Base-by-base conservation (phyloP, 257 asterid species). In the Nicotiana obtusifolia region DNA sequence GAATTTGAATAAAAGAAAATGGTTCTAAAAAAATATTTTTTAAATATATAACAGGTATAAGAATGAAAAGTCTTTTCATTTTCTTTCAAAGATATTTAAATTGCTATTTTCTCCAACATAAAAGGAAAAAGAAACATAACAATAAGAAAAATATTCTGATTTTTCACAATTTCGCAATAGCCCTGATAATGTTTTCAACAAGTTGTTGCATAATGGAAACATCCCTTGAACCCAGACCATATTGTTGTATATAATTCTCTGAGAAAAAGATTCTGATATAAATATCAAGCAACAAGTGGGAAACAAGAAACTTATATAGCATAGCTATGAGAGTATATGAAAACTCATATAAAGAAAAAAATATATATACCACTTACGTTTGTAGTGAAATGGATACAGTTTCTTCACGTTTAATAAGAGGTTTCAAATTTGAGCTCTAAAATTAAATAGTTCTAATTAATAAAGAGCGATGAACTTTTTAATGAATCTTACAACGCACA, bases 401-500 rank as follows among this genome's bases (percentile, higher is more conserved):
- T 41, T 41, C 3, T 41, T 41, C 49, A 2, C 3, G 11, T 0
- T 41, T 41, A 41, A 13, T 13, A 6, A 53, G 59, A 53, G 5
- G 8, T 53, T 5, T 3, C 1, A 53, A 0, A n/a, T 53, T 53
- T 17, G 59, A 53, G 10, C 11, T 0, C 0, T 9, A 41, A 41
- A 41, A 41, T 41, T 2, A 41, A 41, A 2, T 8, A 1, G 0
- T 15, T 7, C 33, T 30, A 3, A 30, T 16, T 53, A 13, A 16
- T 53, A 15, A 5, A 2, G 6, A 16, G 2, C n/a, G 0, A 3
- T 16, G 4, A 4, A 6, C 2, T 5, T 0, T 15, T 15, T 4
- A 53, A 15, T 53, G 0, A 1, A 15, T 5, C 0, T 53, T 53
- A 31, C 4, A 5, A 0, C 0, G 9, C 3, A 4, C 15, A 30